Conservation (phyloP, 441 rosid genomes). For the Gossypium gossypioides region DNA sequence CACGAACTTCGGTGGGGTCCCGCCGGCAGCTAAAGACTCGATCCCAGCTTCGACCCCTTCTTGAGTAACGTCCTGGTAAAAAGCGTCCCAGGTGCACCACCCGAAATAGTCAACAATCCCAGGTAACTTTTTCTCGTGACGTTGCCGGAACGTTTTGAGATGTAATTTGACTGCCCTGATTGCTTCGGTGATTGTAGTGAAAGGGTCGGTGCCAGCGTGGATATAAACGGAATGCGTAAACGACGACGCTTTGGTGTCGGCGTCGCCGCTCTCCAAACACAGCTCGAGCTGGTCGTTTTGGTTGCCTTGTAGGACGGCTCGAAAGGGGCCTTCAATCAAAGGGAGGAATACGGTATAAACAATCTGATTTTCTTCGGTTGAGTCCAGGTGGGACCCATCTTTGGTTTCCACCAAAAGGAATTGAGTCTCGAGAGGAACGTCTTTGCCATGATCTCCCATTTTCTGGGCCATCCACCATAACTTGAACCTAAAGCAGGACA, state of each 20-base stretch:
- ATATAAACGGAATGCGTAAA: conserved; percentile 56
- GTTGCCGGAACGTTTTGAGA: conserved; percentile 63
- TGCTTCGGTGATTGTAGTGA: conserved; percentile 59
- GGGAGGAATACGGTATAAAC: conserved; percentile 81
- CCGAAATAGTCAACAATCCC: conserved; percentile 77
- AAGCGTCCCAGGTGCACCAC: conserved; percentile 99
- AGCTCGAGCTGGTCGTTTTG: conserved; percentile 58
- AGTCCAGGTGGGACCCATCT: conserved; percentile 58
- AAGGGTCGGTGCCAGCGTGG: conserved; percentile 77
- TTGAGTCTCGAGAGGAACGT: conserved; percentile 78
- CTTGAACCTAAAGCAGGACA: conserved; percentile 84
- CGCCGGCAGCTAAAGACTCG: conserved; percentile 50
- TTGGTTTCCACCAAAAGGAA: conserved; percentile 63
- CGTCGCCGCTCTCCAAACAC: conserved; percentile 86
- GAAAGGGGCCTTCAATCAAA: conserved; percentile 61
- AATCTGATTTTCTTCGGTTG: conserved; percentile 46
- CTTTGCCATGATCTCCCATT: conserved; percentile 72
- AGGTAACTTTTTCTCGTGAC: conserved; percentile 78
- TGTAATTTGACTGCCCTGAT: conserved; percentile 52
- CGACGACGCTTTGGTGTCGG: conserved; percentile 48
- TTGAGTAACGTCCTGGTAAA: conserved; percentile 80
- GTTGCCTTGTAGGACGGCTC: conserved; percentile 77
- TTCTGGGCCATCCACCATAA: conserved; percentile 95
- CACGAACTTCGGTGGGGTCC: conserved; percentile 69
- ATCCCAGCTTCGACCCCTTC: conserved; percentile 84